These are phyloP conservation scores for Microthlaspi erraticum DNA, from an alignment of 345 rosid genomes.

Conservation along the genomic window DNA sequence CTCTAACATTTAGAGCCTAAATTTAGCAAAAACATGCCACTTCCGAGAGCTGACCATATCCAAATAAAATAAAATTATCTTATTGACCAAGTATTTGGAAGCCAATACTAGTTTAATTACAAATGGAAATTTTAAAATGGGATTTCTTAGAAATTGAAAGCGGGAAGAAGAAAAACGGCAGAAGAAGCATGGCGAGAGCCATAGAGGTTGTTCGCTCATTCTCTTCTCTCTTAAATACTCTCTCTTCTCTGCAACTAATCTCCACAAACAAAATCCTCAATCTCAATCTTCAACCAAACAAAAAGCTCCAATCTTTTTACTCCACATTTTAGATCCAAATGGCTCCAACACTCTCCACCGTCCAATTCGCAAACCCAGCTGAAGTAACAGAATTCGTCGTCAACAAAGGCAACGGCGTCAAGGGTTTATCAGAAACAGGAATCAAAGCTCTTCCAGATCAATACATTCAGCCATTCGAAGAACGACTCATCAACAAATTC, in stretches of 20 bases:
- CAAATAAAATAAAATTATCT: not conserved
- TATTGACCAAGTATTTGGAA: not conserved
- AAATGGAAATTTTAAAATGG: conserved; percentile 9
- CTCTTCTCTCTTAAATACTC: conserved; percentile 36
- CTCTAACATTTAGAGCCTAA: too few relatives aligned
- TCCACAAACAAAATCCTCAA: conserved; percentile 23
- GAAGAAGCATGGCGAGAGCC: conserved; percentile 44
- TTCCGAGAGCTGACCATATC: conserved; percentile 4
- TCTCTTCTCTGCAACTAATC: conserved; percentile 30
- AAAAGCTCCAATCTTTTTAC: conserved; percentile 2
- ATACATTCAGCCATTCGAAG: conserved; percentile 52
- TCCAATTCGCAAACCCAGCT: conserved; percentile 32
- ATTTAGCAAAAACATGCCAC: conserved; percentile 24
- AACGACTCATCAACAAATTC: conserved; percentile 46
- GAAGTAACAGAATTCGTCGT: conserved; percentile 51
- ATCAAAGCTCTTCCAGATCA: conserved; percentile 51
- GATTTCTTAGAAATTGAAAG: too few relatives aligned
- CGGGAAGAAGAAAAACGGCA: conserved; percentile 40
- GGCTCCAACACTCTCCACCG: conserved; percentile 45
- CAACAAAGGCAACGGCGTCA: conserved; percentile 53
- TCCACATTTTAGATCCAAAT: conserved; percentile 6
- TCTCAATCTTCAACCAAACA: not conserved
- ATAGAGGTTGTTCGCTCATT: conserved; percentile 44
- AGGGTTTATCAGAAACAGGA: conserved; percentile 57
- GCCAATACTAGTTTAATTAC: conserved; percentile 3